Evolutionary conservation across 108 stramenopile species (phyloP), one percentile per base, ranked within the genome.

Genomic region (Cyclostephanos invisitatus): DNA sequence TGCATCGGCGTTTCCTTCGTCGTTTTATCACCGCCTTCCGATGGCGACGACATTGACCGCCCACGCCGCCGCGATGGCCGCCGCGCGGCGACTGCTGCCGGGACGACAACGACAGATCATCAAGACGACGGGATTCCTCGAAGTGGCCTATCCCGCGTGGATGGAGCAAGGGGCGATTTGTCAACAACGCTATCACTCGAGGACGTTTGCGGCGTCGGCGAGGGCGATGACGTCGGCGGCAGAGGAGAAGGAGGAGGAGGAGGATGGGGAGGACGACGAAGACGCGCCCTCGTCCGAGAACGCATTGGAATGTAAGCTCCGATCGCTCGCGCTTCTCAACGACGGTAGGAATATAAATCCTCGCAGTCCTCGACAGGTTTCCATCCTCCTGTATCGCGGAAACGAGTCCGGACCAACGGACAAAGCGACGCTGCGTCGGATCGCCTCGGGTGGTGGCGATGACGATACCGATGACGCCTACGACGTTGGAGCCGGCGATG

Each of bases 311-410:
- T n/a, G 21, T 17, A 61, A 61, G 22, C 68, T 77, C 38, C 24
- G 46, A 20, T 54, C 59, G 37, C 28, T 77, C 7, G 61, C 75
- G 47, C 14, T 38, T 1, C 56, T 84, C 4, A 84, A 87, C 66
- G 68, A 37, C 50, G 79, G 74, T 27, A 47, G 66, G 32, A 14
- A 38, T 2, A 56, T 93, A 54, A 90, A 93, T 78, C 74, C 87
- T 49, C 88, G 87, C 17, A 88, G 87, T 79, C 89, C 85, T 7
- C 83, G 68, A 32, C 91, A 92, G 66, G 88, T 90, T n/a, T 86
- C 89, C 1, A 49, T 40, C 29, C 78, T 89, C 4, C 64, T 93
- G n/a, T 90, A 87, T 69, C 83, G 85, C 18, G 20, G 44, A 14
- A 49, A 70, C 24, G 27, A 44, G 47, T 64, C 62, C 44, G 74